phyloP scores from a whole-genome alignment of 495 filamentous ascomycete genomes.

The Acidiella bohemica region DNA sequence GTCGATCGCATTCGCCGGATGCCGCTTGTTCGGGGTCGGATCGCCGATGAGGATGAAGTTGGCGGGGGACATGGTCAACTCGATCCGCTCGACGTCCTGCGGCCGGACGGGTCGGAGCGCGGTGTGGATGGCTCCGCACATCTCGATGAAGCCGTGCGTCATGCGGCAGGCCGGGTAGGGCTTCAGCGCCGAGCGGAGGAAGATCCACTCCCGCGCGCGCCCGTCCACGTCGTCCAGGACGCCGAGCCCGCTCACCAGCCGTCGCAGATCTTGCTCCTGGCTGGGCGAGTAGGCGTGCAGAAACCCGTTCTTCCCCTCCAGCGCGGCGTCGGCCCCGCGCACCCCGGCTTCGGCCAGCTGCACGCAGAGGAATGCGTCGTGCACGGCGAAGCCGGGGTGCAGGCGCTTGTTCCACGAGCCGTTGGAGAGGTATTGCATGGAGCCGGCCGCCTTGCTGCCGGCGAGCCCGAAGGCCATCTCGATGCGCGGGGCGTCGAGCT shows the following conservation, averaged over 20 bases:
- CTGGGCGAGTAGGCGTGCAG: conserved; percentile 21
- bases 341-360: conserved; percentile 21
- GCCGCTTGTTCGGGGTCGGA: conserved; percentile 21
- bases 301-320: conserved; percentile 22
- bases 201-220: conserved; percentile 22
- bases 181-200: conserved; percentile 13
- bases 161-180: conserved; percentile 23
- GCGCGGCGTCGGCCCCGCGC: conserved; percentile 13
- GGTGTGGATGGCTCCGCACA: conserved; percentile 9
- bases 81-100: conserved; percentile 12
- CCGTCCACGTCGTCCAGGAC: no score
- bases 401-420: conserved; percentile 23
- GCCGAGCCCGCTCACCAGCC: conserved; percentile 15
- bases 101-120: not conserved
- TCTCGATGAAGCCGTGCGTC: conserved; percentile 22
- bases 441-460: conserved; percentile 20
- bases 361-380: conserved; percentile 23
- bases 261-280: conserved; percentile 7
- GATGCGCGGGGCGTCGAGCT: conserved; percentile 2
- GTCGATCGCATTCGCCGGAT: conserved; percentile 21
- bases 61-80: conserved; percentile 11
- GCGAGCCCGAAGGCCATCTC: conserved; percentile 22
- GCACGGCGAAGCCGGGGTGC: conserved; percentile 23
- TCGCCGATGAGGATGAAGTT: conserved; percentile 20
- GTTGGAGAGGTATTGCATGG: conserved; percentile 25